These are phyloP conservation scores for Phlebopus sp. DNA, from an alignment of 1,284 basidiomycete species.

Conservation along the genomic window DNA sequence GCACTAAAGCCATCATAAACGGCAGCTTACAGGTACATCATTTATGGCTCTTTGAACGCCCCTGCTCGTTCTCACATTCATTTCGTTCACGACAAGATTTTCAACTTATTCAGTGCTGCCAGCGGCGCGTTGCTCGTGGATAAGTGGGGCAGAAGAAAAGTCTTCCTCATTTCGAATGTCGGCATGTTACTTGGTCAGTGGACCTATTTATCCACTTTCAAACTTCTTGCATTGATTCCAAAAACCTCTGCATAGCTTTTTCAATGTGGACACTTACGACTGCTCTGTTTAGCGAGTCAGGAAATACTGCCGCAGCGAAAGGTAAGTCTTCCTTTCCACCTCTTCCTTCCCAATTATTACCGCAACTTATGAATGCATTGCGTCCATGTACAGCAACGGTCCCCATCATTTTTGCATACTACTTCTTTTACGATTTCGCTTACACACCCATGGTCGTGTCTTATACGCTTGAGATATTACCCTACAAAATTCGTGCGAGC, in stretches of 20 bases:
- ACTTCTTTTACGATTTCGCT: conserved; percentile 65
- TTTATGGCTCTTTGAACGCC: too few species aligned
- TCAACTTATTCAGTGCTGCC: conserved; percentile 53
- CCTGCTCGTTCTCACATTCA: too few species aligned
- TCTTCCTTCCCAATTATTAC: background rate
- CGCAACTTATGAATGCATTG: background rate
- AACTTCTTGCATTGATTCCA: background rate
- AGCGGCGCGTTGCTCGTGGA: conserved; percentile 59
- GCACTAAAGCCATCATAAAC: conserved; percentile 60
- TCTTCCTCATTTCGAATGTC: conserved; percentile 62
- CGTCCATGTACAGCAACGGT: conserved; percentile 50
- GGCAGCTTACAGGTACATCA: conserved; percentile 52
- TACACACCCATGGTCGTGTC: conserved; percentile 63
- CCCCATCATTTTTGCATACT: conserved; percentile 70
- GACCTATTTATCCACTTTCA: background rate
- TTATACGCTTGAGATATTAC: conserved; percentile 68
- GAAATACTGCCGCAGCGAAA: conserved; percentile 51
- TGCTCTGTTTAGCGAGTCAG: conserved; percentile 51
- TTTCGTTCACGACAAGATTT: conserved; percentile 35
- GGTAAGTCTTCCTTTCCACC: conserved; percentile 30
- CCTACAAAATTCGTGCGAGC: conserved; percentile 64
- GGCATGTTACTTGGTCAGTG: conserved; percentile 61
- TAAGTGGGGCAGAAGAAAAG: conserved; percentile 54
- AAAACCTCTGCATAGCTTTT: conserved; percentile 40
- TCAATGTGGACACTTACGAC: conserved; percentile 56